These are phyloP conservation scores for Beauveria australis DNA, from an alignment of 2,329 filamentous ascomycete genomes.

Conservation along the genomic window DNA sequence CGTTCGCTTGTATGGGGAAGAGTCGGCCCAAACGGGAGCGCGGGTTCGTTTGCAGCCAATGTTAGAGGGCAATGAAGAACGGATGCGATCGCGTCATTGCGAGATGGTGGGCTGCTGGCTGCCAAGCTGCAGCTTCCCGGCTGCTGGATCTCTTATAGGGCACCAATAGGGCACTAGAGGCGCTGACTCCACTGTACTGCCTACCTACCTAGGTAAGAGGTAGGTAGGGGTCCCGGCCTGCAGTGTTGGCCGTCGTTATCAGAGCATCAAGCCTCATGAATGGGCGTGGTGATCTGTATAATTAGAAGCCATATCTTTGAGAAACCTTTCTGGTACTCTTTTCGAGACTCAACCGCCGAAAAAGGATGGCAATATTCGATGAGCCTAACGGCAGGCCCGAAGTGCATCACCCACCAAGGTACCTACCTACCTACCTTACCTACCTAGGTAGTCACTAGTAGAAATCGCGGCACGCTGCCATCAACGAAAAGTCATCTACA, in stretches of 20 bases:
- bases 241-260: neutral
- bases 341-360: too few species aligned
- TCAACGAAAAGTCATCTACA: too few species aligned
- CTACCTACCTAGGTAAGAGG: neutral
- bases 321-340: too few species aligned
- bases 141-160: neutral
- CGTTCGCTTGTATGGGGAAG: neutral
- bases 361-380: too few species aligned
- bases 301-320: neutral
- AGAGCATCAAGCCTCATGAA: neutral
- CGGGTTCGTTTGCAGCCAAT: constrained; percentile 1
- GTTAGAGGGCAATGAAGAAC: neutral
- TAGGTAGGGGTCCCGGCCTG: neutral
- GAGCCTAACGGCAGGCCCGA: too few species aligned
- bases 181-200: neutral
- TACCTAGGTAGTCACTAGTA: too few species aligned
- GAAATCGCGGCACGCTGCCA: too few species aligned
- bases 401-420: too few species aligned
- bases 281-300: neutral
- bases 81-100: constrained; percentile 7
- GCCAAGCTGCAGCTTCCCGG: neutral
- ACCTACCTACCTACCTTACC: too few species aligned
- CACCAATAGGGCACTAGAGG: neutral
- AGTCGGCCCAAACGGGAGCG: neutral
- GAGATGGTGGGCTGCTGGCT: neutral